These are phyloP conservation scores for Ceratorhiza oryzae-sativae DNA, from an alignment of 1,284 basidiomycete species.

Conservation along the genomic window DNA sequence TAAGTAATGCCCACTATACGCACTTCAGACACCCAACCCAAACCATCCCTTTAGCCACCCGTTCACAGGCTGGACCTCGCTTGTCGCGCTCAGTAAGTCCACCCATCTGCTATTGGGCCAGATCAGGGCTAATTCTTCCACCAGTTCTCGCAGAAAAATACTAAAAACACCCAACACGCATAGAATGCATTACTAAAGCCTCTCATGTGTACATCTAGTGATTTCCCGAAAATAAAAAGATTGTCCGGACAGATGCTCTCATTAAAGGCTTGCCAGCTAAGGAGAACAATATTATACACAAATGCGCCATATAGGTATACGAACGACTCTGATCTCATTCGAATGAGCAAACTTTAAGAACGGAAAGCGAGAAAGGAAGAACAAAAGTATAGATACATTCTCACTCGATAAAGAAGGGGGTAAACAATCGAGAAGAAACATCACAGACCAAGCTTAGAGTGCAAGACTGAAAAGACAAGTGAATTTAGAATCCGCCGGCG, in stretches of 20 bases:
- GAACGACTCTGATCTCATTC: not conserved
- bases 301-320: conserved; percentile 12
- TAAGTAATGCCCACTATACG: conserved; percentile 49
- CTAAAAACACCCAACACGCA: conserved; percentile 41
- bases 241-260: conserved; percentile 27
- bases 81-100: conserved; percentile 75
- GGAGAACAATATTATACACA: conserved; percentile 39
- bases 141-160: conserved; percentile 59
- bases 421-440: not conserved
- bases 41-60: conserved; percentile 68
- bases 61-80: conserved; percentile 92
- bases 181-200: conserved; percentile 1
- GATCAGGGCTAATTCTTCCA: conserved; percentile 39
- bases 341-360: not conserved
- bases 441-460: not conserved
- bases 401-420: conserved; percentile 7
- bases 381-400: conserved; percentile 36
- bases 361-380: not conserved
- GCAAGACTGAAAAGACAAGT: not conserved
- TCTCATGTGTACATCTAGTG: conserved; percentile 5
- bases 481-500: conserved; percentile 8
- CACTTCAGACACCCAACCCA: conserved; percentile 44
- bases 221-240: conserved; percentile 15
- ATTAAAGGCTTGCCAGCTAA: conserved; percentile 30
- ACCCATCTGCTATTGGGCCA: conserved; percentile 41